Evolutionary conservation across 1,139 yeast genomes (phyloP).

Genomic region (Sugiyamaella grinbergsii): DNA sequence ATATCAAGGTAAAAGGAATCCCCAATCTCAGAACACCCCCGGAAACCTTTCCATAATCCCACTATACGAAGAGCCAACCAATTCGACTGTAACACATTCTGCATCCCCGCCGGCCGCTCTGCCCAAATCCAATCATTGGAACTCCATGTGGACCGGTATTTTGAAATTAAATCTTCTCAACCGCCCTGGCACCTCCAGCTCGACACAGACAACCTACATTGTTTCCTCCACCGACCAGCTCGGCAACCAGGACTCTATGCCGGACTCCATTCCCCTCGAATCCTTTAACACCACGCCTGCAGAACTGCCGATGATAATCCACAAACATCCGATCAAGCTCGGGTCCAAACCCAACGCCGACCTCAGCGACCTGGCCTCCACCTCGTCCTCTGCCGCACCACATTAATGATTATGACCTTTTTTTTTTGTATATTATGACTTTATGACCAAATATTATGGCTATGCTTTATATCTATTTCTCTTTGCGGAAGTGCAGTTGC

Average conservation of each 20-base stretch:
- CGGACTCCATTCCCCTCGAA: conserved; percentile 6
- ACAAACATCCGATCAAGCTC: conserved; percentile 18
- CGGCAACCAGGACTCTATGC: background rate
- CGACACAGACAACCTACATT: conserved; percentile 23
- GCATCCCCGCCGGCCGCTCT: no score
- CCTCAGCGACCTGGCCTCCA: background rate
- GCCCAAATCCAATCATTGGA: background rate
- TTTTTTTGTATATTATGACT: conserved; percentile 7
- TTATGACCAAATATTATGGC: background rate
- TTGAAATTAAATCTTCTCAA: conserved; percentile 13
- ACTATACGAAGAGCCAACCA: no score
- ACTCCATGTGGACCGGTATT: conserved; percentile 1
- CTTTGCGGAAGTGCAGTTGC: no score
- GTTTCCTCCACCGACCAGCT: conserved; percentile 15
- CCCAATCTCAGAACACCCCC: no score
- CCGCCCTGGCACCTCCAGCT: conserved; percentile 25
- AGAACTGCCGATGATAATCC: conserved; percentile 14
- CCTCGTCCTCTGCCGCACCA: background rate
- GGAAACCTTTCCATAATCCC: no score
- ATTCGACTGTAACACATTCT: no score
- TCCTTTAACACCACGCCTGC: background rate
- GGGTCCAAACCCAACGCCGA: background rate
- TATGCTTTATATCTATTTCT: background rate
- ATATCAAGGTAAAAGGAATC: no score
- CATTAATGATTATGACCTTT: conserved; percentile 11